These are phyloP conservation scores for Penicillium sp. DNA, from an alignment of 2,329 filamentous ascomycete species.

Conservation along the genomic window DNA sequence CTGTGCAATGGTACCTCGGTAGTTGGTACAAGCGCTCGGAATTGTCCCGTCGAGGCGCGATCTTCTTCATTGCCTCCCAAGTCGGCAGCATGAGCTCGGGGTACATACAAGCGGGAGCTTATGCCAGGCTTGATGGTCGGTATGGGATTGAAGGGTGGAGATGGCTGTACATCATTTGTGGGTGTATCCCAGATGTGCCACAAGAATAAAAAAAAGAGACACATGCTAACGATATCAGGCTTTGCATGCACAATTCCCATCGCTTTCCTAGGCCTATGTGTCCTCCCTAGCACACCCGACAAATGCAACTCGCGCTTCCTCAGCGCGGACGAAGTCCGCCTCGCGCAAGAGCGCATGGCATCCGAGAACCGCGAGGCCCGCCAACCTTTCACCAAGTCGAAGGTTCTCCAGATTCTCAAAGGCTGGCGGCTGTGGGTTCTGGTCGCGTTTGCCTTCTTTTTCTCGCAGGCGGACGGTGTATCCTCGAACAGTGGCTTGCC, in stretches of 20 bases:
- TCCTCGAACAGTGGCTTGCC: conserved; percentile 22
- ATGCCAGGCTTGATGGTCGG: conserved; percentile 16
- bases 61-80: conserved; percentile 25
- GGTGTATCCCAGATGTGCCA: neutral
- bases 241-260: conserved; percentile 25
- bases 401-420: conserved; percentile 15
- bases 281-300: conserved; percentile 23
- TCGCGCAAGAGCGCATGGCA: conserved; percentile 23
- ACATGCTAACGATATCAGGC: conserved; percentile 3
- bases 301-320: conserved; percentile 20
- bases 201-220: neutral
- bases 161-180: conserved; percentile 22
- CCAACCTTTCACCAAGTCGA: conserved; percentile 17
- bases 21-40: conserved; percentile 26
- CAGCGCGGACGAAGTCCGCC: conserved; percentile 15
- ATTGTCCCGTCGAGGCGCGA: conserved; percentile 22
- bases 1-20: conserved; percentile 24
- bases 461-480: conserved; percentile 23
- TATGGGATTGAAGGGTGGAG: conserved; percentile 20
- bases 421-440: conserved; percentile 19
- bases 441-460: conserved; percentile 22
- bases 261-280: conserved; percentile 20
- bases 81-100: conserved; percentile 26
- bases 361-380: conserved; percentile 20
- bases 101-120: conserved; percentile 24